Conservation (phyloP, 2,329 filamentous ascomycete species). For the Penicillium sp. region DNA sequence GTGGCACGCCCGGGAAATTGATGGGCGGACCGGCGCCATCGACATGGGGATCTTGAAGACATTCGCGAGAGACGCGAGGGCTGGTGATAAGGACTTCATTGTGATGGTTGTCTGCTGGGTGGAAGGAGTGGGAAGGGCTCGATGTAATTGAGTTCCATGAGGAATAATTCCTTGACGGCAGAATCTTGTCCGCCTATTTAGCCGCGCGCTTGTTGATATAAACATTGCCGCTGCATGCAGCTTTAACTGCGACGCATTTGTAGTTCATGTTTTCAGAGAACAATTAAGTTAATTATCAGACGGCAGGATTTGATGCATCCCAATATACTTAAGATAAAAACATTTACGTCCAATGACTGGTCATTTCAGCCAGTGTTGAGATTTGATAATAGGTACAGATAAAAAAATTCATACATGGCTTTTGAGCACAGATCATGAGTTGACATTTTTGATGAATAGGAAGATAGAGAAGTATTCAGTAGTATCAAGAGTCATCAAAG, state of each 20-base stretch:
- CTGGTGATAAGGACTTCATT: conserved; percentile 40
- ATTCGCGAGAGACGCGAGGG: conserved; percentile 46
- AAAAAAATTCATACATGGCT: background rate
- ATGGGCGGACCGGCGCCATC: conserved; percentile 28
- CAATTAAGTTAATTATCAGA: too few species aligned
- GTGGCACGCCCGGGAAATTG: conserved; percentile 22
- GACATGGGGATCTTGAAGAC: conserved; percentile 46
- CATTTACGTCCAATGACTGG: background rate
- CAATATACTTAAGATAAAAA: too few species aligned
- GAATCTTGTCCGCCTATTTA: conserved; percentile 23
- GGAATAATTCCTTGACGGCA: conserved; percentile 27
- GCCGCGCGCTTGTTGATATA: conserved; percentile 21
- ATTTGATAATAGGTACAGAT: background rate
- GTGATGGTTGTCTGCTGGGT: conserved; percentile 22
- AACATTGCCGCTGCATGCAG: background rate
- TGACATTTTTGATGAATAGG: background rate
- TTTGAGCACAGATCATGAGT: background rate
- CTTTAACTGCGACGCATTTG: background rate
- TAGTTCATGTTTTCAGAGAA: background rate
- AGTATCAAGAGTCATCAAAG: conserved; percentile 10
- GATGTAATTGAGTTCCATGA: conserved; percentile 15
- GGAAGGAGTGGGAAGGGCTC: conserved; percentile 14
- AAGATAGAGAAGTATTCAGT: background rate
- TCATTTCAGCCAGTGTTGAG: background rate
- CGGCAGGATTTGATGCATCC: too few species aligned